Percentiles rank a stretch among this genome's conserved stretches.
Evolutionary conservation across 1,284 basidiomycete species (phyloP).

Genomic region (Leccinum insolens): DNA sequence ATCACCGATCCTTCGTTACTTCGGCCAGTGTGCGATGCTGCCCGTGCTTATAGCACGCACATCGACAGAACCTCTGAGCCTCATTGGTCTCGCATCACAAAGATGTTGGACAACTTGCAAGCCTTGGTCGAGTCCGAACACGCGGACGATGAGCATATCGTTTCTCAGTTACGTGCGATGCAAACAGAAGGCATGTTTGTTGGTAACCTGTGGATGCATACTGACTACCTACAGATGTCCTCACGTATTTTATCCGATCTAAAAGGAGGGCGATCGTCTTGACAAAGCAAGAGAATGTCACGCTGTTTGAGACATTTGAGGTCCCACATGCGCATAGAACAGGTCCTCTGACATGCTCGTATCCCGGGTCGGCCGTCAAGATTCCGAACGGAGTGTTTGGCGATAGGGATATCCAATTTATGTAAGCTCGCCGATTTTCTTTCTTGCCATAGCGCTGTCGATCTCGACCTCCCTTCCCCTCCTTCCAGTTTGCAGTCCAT

Average conservation of each 20-base stretch:
- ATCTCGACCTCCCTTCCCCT: not conserved
- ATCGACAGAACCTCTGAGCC: not conserved
- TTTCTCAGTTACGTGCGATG: slow-evolving; percentile 17
- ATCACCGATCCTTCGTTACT: not conserved
- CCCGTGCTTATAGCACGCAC: slow-evolving; percentile 6
- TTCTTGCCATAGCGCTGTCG: slow-evolving; percentile 6
- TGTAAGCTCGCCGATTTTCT: slow-evolving; percentile 32
- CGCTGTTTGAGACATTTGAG: slow-evolving; percentile 38
- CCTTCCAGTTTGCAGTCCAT: slow-evolving; percentile 25
- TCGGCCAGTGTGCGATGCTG: slow-evolving; percentile 8
- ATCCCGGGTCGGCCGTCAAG: slow-evolving; percentile 32
- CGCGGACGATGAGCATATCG: not conserved
- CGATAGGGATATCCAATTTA: slow-evolving; percentile 7
- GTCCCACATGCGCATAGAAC: slow-evolving; percentile 6
- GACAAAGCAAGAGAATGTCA: slow-evolving; percentile 18
- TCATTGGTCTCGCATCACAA: slow-evolving; percentile 12
- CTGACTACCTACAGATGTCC: slow-evolving; percentile 14
- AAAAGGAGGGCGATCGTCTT: slow-evolving; percentile 38
- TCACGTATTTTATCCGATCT: slow-evolving; percentile 29
- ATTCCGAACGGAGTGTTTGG: slow-evolving; percentile 17
- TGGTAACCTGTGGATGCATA: not conserved
- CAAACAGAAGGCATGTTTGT: slow-evolving; percentile 14
- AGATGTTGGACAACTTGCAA: slow-evolving; percentile 17
- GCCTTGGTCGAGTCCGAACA: not conserved
- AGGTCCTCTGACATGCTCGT: slow-evolving; percentile 27